Evolutionary conservation across 805 yeast genomes (phyloP).

Genomic region (Candida sanyiensis): DNA sequence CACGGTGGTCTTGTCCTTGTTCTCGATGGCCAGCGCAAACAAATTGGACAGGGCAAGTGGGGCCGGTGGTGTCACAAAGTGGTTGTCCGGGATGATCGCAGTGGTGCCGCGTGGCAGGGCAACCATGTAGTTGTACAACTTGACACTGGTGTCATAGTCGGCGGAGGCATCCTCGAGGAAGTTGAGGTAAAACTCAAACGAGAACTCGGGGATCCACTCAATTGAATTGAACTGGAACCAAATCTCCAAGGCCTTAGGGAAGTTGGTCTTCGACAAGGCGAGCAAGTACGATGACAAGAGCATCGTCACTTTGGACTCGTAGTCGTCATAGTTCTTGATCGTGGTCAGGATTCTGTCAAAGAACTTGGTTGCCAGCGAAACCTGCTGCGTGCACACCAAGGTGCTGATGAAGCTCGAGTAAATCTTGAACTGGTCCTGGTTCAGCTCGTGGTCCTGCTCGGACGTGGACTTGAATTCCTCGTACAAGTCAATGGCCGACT

Average conservation of each 20-base stretch:
- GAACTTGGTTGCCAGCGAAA: slow-evolving; percentile 46
- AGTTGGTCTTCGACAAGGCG: slow-evolving; percentile 31
- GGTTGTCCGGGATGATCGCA: slow-evolving; percentile 5
- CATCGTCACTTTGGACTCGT: slow-evolving; percentile 31
- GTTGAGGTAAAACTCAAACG: slow-evolving; percentile 32
- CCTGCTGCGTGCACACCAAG: slow-evolving; percentile 44
- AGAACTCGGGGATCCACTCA: slow-evolving; percentile 37
- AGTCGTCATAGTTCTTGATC: slow-evolving; percentile 32
- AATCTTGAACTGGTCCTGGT: slow-evolving; percentile 38
- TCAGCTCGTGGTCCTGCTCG: slow-evolving; percentile 16
- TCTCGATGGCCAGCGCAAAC: slow-evolving; percentile 14
- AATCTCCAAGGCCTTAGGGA: slow-evolving; percentile 30
- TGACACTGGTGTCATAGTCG: slow-evolving; percentile 28
- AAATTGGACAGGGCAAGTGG: slow-evolving; percentile 17
- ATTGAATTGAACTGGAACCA: slow-evolving; percentile 33
- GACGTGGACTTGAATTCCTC: slow-evolving; percentile 31
- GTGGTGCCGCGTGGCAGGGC: slow-evolving; percentile 27
- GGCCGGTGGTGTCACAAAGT: slow-evolving; percentile 17
- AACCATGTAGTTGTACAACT: slow-evolving; percentile 32
- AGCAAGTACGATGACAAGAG: slow-evolving; percentile 41
- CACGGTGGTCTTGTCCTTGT: slow-evolving; percentile 26
- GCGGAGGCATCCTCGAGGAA: slow-evolving; percentile 31
- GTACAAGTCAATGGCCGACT: slow-evolving; percentile 35
- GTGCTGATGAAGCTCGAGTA: slow-evolving; percentile 49
- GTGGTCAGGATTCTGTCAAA: slow-evolving; percentile 49